Conservation (phyloP, 495 filamentous ascomycete genomes). For the Clavariopsis aquatica region DNA sequence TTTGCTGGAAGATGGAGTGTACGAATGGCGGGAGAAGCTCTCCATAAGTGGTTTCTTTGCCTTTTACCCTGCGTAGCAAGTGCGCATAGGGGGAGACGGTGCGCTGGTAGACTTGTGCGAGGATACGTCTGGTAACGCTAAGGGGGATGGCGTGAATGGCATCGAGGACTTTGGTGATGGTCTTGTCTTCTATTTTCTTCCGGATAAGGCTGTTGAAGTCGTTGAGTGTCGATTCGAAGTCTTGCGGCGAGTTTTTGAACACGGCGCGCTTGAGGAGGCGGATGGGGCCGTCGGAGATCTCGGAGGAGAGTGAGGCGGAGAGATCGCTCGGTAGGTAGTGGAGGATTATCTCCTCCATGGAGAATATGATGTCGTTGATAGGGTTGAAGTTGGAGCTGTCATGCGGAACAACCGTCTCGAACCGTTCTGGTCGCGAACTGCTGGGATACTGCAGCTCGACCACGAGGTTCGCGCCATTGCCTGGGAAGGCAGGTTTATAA, state of each 20-base stretch:
- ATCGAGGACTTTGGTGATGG: constrained; percentile 68
- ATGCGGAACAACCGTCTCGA: constrained; percentile 72
- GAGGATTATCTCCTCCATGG: constrained; percentile 70
- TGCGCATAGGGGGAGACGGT: constrained; percentile 88
- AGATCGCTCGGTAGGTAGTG: constrained; percentile 72
- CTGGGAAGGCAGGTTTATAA: constrained; percentile 33
- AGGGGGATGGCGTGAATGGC: constrained; percentile 63
- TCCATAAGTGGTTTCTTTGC: constrained; percentile 88
- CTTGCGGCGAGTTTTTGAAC: constrained; percentile 61
- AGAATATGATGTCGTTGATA: constrained; percentile 77
- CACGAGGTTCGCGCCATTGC: constrained; percentile 10
- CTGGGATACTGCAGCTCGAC: constrained; percentile 48
- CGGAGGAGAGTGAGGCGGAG: constrained; percentile 66
- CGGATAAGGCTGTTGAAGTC: constrained; percentile 67
- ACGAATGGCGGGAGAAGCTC: constrained; percentile 85
- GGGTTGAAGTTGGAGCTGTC: constrained; percentile 81
- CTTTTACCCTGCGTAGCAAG: constrained; percentile 75
- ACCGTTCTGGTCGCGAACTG: constrained; percentile 46
- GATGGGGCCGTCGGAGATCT: constrained; percentile 69
- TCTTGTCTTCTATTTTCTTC: constrained; percentile 52
- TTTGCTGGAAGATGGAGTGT: constrained; percentile 75
- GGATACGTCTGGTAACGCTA: constrained; percentile 73
- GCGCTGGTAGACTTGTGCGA: constrained; percentile 85
- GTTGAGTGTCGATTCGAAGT: constrained; percentile 67
- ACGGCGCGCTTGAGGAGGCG: constrained; percentile 69